phyloP scores from a whole-genome alignment of 202 grass and related monocot species.

The Hordeum pubiflorum region DNA sequence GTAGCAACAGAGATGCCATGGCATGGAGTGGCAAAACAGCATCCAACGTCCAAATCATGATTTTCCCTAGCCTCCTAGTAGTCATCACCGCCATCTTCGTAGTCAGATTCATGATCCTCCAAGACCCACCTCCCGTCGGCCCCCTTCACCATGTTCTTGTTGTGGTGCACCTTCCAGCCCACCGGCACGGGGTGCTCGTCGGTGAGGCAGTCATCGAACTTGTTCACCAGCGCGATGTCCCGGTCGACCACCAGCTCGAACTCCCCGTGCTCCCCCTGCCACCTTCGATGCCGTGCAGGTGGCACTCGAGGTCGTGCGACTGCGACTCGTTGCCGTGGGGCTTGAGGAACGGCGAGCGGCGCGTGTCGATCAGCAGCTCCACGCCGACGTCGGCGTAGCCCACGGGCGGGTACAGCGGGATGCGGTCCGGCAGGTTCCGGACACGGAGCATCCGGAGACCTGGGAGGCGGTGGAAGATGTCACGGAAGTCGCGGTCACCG shows the following conservation, averaged over 20 bases:
- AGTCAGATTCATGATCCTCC: slow-evolving; percentile 61
- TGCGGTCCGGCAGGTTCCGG: slow-evolving; percentile 52
- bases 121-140: slow-evolving; percentile 51
- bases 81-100: background rate
- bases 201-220: slow-evolving; percentile 54
- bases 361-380: slow-evolving; percentile 61
- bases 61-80: background rate
- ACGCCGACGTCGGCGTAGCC: slow-evolving; percentile 69
- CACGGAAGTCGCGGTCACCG: slow-evolving; percentile 46
- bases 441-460: slow-evolving; percentile 65
- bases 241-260: slow-evolving; percentile 64
- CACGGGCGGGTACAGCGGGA: slow-evolving; percentile 57
- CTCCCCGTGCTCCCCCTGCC: slow-evolving; percentile 30
- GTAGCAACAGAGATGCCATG: background rate
- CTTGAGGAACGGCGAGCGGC: slow-evolving; percentile 65
- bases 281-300: slow-evolving; percentile 79
- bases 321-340: slow-evolving; percentile 37
- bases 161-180: slow-evolving; percentile 62
- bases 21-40: background rate
- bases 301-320: slow-evolving; percentile 80
- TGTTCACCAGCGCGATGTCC: slow-evolving; percentile 81
- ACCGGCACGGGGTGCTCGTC: slow-evolving; percentile 68
- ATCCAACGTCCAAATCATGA: background rate
- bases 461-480: slow-evolving; percentile 45
- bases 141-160: slow-evolving; percentile 72